Conservation (phyloP, 352 stramenopile species). For the Stramenopiles sp. region DNA sequence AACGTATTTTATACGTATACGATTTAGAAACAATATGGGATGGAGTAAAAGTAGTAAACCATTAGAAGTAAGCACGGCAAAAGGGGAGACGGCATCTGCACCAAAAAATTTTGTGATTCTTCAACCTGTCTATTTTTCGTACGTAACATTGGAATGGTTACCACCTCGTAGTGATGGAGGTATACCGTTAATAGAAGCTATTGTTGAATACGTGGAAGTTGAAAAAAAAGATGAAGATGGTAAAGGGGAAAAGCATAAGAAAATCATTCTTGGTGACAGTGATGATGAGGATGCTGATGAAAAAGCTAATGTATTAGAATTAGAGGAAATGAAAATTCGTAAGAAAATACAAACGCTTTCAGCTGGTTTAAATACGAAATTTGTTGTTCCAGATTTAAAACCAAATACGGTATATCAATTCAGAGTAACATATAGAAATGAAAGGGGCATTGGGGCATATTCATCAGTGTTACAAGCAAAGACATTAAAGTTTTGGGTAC, state of each 20-base stretch:
- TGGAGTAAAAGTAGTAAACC: conserved; percentile 5
- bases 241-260: not conserved
- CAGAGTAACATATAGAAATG: not conserved
- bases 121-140: not conserved
- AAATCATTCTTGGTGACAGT: not conserved
- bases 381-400: not conserved
- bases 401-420: not conserved
- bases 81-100: not conserved
- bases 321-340: not conserved
- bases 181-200: not conserved
- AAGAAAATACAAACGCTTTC: not conserved
- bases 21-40: conserved; percentile 1
- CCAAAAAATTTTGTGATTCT: not conserved
- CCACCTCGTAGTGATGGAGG: not conserved
- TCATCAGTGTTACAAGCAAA: not conserved
- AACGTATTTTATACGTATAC: not conserved
- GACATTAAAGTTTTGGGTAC: conserved; percentile 5
- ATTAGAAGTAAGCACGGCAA: not conserved
- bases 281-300: not conserved
- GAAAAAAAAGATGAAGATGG: not conserved
- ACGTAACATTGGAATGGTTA: not conserved
- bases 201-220: not conserved
- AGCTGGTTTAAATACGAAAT: not conserved
- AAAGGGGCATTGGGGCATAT: not conserved
- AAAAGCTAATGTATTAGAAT: not conserved